A percentile compares a stretch with the other conserved stretches of the same genome.
phyloP scores from a whole-genome alignment of 2,329 filamentous ascomycete species.

The Hypoxylon sp. region DNA sequence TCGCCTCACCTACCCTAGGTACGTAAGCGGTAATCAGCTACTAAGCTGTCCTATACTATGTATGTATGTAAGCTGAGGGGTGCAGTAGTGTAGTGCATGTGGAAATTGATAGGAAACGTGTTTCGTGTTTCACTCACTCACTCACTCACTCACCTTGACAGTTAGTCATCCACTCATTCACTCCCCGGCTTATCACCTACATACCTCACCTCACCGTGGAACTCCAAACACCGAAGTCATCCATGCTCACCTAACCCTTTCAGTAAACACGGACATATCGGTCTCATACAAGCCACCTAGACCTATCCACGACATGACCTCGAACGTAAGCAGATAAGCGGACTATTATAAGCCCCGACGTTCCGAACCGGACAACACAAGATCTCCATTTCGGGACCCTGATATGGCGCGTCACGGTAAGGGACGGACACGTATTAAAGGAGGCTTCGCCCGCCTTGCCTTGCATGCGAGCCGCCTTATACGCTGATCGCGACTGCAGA shows the following conservation, averaged over 20 bases:
- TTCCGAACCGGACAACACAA: too few species aligned
- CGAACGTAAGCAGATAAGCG: too few species aligned
- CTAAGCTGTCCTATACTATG: too few species aligned
- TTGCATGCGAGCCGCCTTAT: background rate
- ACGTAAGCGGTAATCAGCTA: background rate
- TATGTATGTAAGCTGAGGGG: background rate
- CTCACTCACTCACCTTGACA: too few species aligned
- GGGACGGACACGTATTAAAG: conserved; percentile 3
- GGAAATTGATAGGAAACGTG: background rate
- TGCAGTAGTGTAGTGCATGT: background rate
- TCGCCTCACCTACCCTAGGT: conserved; percentile 1
- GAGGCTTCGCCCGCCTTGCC: background rate
- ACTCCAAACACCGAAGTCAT: background rate
- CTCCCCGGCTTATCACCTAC: background rate
- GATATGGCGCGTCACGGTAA: background rate
- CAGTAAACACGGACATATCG: background rate
- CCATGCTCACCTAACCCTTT: background rate
- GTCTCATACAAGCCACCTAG: too few species aligned
- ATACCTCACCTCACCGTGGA: too few species aligned
- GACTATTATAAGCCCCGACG: background rate
- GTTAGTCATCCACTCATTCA: too few species aligned
- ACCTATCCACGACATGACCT: too few species aligned
- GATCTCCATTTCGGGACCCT: background rate
- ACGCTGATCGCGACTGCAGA: too few species aligned
- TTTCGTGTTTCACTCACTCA: background rate